These are phyloP conservation scores for Fusarium brevicatenulatum DNA, from an alignment of 2,329 filamentous ascomycete species.

Conservation along the genomic window DNA sequence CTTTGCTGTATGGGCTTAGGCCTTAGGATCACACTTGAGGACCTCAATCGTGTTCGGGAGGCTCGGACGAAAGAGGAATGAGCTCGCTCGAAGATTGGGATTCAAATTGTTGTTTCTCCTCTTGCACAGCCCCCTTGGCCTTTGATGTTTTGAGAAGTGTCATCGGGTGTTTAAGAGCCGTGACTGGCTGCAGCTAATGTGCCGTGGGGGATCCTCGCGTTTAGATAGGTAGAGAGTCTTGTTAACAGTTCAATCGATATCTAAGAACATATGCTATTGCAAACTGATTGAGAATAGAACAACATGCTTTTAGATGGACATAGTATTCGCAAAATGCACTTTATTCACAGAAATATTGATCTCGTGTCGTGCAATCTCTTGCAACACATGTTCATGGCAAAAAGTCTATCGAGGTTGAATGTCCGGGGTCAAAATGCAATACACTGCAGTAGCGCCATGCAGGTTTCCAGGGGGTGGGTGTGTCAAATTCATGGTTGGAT, in stretches of 20 bases:
- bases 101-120: constrained; percentile 21
- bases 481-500: constrained; percentile 16
- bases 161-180: constrained; percentile 18
- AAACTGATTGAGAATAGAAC: background rate
- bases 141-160: constrained; percentile 19
- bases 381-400: constrained; percentile 2
- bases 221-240: constrained; percentile 9
- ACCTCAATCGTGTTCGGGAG: constrained; percentile 13
- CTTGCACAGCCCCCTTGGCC: constrained; percentile 34
- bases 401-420: constrained; percentile 15
- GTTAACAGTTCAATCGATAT: background rate
- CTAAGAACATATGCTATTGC: too few relatives aligned
- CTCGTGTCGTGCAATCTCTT: background rate
- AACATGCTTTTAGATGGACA: background rate
- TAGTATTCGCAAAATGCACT: background rate
- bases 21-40: background rate
- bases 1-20: constrained; percentile 9
- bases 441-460: constrained; percentile 40
- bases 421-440: constrained; percentile 28
- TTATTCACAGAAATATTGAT: background rate
- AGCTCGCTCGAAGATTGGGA: constrained; percentile 11
- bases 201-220: constrained; percentile 28
- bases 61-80: constrained; percentile 18
- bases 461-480: constrained; percentile 34
- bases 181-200: constrained; percentile 25